phyloP scores from a whole-genome alignment of 208 protist species.

The Crithidia acanthocephali region DNA sequence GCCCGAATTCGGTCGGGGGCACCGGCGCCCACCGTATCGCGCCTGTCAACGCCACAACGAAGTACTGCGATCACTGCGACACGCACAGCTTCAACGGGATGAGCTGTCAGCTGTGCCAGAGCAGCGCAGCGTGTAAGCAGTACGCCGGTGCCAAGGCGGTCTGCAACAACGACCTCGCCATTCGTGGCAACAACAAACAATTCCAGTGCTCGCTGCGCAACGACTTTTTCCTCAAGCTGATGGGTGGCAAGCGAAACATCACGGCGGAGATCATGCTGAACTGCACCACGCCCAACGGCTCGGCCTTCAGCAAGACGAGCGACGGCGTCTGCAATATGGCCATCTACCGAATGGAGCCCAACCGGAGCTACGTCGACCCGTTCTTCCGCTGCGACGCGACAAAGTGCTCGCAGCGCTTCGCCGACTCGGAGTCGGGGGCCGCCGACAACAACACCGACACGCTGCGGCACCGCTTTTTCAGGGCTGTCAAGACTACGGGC shows the following conservation, averaged over 20 bases:
- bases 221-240: slow-evolving; percentile 59
- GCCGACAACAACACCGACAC: slow-evolving; percentile 15
- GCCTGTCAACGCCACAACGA: slow-evolving; percentile 41
- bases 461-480: slow-evolving; percentile 37
- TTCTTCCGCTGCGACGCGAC: slow-evolving; percentile 78
- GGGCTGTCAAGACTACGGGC: slow-evolving; percentile 32
- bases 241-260: slow-evolving; percentile 74
- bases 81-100: slow-evolving; percentile 49
- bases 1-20: slow-evolving; percentile 65
- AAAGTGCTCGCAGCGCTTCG: slow-evolving; percentile 56
- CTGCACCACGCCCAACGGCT: slow-evolving; percentile 59
- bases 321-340: slow-evolving; percentile 58
- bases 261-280: slow-evolving; percentile 62
- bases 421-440: slow-evolving; percentile 11
- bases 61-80: slow-evolving; percentile 59
- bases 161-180: slow-evolving; percentile 54
- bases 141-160: slow-evolving; percentile 25
- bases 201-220: slow-evolving; percentile 74
- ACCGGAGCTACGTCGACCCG: slow-evolving; percentile 63
- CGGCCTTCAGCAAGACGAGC: slow-evolving; percentile 38
- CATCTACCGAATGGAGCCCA: slow-evolving; percentile 78
- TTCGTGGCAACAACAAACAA: slow-evolving; percentile 74
- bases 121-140: slow-evolving; percentile 48
- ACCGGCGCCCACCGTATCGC: slow-evolving; percentile 35
- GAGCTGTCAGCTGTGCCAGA: slow-evolving; percentile 75